phyloP scores from a whole-genome alignment of 257 asterid species.

The Solanum arcanum region DNA sequence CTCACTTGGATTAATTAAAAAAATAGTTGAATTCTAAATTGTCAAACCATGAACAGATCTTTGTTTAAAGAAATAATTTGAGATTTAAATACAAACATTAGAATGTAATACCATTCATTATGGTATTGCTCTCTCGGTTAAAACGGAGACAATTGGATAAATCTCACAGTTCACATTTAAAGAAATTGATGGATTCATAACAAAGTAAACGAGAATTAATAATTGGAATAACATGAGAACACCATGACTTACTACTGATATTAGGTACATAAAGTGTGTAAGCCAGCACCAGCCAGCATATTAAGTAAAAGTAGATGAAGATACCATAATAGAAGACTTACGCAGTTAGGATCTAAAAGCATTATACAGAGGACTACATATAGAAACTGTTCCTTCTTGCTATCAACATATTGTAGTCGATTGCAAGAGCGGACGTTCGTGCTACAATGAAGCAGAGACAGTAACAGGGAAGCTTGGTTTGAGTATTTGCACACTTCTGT shows the following conservation, averaged over 20 bases:
- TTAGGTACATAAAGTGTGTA: not conserved
- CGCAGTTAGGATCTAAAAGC: not conserved
- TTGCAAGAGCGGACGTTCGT: not conserved
- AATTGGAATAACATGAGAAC: not conserved
- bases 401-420: not conserved
- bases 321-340: not conserved
- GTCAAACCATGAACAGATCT: too few species aligned
- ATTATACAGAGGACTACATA: not conserved
- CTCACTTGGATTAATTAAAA: too few species aligned
- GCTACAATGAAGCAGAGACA: not conserved
- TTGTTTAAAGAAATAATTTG: not conserved
- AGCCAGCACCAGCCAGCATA: not conserved
- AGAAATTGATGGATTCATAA: not conserved
- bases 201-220: not conserved
- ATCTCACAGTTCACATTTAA: not conserved
- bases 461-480: not conserved
- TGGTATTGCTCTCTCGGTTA: not conserved
- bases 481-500: not conserved
- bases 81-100: not conserved
- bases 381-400: not conserved
- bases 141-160: not conserved
- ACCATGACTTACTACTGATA: not conserved
- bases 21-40: too few species aligned
- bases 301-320: not conserved
- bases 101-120: not conserved